Percentiles rank a stretch among this genome's conserved stretches.
Evolutionary conservation across 129 eudicot species (phyloP).

Genomic region (Escallonia herrerae): DNA sequence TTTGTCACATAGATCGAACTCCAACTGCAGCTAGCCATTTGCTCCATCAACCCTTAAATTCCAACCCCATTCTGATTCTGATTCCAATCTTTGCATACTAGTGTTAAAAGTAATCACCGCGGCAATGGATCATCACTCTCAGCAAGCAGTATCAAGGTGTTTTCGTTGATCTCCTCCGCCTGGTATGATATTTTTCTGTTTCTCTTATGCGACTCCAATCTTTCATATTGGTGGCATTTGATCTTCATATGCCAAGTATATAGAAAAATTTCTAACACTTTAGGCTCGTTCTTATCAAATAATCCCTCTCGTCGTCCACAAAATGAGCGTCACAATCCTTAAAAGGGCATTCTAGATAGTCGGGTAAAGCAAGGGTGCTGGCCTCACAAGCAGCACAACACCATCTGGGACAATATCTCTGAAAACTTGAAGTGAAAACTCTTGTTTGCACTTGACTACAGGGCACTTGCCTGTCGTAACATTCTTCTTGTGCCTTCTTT

Average conservation of each 20-base stretch:
- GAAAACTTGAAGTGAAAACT: too few relatives aligned
- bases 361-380: background rate
- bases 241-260: background rate
- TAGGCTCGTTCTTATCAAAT: background rate
- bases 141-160: too few relatives aligned
- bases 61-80: too few relatives aligned
- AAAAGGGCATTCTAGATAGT: background rate
- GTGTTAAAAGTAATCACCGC: too few relatives aligned
- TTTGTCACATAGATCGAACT: too few relatives aligned
- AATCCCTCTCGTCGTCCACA: background rate
- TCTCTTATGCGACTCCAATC: background rate
- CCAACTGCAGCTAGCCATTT: too few relatives aligned
- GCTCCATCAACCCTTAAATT: too few relatives aligned
- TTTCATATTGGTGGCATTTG: background rate
- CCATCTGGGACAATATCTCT: background rate
- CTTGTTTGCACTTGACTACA: background rate
- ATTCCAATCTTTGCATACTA: too few relatives aligned
- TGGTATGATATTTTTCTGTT: too few relatives aligned
- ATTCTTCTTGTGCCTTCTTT: background rate
- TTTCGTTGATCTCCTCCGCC: too few relatives aligned
- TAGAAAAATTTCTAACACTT: background rate
- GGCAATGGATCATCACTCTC: too few relatives aligned
- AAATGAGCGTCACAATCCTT: background rate
- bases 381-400: background rate
- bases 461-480: background rate